Evolutionary conservation across 257 asterid species (phyloP).

Genomic region (Mitragyna speciosa): DNA sequence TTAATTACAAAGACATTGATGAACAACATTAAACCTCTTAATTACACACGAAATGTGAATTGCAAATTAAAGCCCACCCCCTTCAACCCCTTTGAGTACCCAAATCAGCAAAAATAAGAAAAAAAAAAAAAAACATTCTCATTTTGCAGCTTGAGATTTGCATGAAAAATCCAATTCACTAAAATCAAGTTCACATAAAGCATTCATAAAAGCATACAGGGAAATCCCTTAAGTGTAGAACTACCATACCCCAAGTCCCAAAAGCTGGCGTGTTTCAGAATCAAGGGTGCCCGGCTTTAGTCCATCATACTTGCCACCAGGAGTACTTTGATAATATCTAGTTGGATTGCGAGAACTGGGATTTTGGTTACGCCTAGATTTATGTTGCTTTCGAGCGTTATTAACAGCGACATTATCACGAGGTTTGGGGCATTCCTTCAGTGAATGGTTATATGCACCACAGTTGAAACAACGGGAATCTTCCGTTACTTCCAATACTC

Average conservation of each 20-base stretch:
- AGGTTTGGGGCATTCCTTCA: slow-evolving; percentile 91
- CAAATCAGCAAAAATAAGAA: not conserved
- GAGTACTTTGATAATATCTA: slow-evolving; percentile 81
- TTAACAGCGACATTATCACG: slow-evolving; percentile 79
- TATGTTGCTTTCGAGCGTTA: slow-evolving; percentile 85
- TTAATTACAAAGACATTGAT: not conserved
- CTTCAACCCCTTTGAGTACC: not conserved
- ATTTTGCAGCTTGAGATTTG: not conserved
- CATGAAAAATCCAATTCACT: not conserved
- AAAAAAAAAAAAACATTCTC: not conserved
- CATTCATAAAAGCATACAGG: not conserved
- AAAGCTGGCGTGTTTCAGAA: slow-evolving; percentile 70
- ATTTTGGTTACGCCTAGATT: slow-evolving; percentile 54
- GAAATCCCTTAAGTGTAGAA: slow-evolving; percentile 4
- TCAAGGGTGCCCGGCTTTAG: slow-evolving; percentile 82
- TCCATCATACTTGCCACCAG: slow-evolving; percentile 85
- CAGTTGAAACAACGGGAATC: slow-evolving; percentile 93
- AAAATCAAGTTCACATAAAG: not conserved
- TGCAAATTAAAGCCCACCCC: slow-evolving; percentile 4
- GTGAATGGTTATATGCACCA: slow-evolving; percentile 81
- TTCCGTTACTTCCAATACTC: slow-evolving; percentile 49
- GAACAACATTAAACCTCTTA: not conserved
- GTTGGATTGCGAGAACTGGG: slow-evolving; percentile 63
- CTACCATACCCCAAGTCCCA: slow-evolving; percentile 86
- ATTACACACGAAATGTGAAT: not conserved